Conservation (phyloP, 2,329 filamentous ascomycete species). For the Pezicula neosporulosa region DNA sequence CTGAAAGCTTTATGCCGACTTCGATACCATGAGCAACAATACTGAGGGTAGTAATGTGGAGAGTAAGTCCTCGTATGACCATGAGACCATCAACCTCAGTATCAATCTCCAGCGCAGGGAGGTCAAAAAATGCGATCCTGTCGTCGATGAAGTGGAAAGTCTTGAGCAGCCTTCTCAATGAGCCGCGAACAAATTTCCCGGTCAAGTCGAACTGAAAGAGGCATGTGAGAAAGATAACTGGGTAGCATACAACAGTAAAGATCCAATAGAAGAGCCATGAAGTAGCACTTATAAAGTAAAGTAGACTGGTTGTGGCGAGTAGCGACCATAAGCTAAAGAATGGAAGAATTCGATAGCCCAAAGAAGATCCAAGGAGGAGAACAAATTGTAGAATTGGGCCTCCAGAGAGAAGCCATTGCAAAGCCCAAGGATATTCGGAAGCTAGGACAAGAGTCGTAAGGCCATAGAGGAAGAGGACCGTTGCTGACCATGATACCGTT, state of each 20-base stretch:
- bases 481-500: no score
- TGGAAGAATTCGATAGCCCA: constrained; percentile 36
- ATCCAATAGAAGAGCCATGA: constrained; percentile 48
- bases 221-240: constrained; percentile 36
- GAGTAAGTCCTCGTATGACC: constrained; percentile 47
- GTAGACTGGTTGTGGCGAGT: constrained; percentile 40
- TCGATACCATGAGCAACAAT: constrained; percentile 49
- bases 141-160: constrained; percentile 47
- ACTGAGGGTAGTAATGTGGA: constrained; percentile 46
- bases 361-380: constrained; percentile 31
- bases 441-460: constrained; percentile 10
- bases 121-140: constrained; percentile 38
- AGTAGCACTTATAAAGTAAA: constrained; percentile 43
- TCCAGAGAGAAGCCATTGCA: constrained; percentile 37
- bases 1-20: constrained; percentile 46
- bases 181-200: constrained; percentile 23
- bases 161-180: constrained; percentile 29
- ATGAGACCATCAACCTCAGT: constrained; percentile 49
- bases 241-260: constrained; percentile 39
- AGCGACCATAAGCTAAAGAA: constrained; percentile 43
- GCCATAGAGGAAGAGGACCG: no score
- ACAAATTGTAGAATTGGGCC: constrained; percentile 31
- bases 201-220: constrained; percentile 39
- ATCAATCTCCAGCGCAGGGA: constrained; percentile 49
- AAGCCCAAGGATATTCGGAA: constrained; percentile 24